Evolutionary conservation across 345 rosid genomes (phyloP), one percentile per base, ranked within the genome.

Genomic region (Populus tremula): DNA sequence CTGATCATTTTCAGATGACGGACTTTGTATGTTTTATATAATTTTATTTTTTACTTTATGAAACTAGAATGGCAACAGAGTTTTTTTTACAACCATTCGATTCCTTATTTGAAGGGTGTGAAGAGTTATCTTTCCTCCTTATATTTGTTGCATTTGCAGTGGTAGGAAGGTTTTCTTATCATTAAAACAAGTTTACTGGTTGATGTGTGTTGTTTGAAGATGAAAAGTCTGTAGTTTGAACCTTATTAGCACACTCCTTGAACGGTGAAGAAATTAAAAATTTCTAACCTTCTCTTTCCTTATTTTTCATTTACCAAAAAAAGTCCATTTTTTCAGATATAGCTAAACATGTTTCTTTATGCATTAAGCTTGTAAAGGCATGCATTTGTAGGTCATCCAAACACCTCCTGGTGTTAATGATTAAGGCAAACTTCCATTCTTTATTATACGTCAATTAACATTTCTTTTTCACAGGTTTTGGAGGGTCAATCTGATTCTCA

Each of bases 401-500:
- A 68, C 63, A 25, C 49, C 8, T 1, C 21, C 35, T 75, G 65
- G 69, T 50, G 59, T 76, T 69, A n/a, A n/a, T 67, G 36, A 33
- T 11, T 11, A 63, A 39, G 21, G 27, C 10, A 5, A 33, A 45
- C 53, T 76, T 41, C 18, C 49, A 25, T 27, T 71, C 25, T 41
- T 39, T 27, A 5, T 50, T 2, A 62, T 38, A 6, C 53, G 21
- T 7, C 50, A 8, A 36, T n/a, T 80, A 64, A 36, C 29, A 56
- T 5, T 73, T 38, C 74, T 33, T 76, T 39, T 82, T 67, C 75
- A 8, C 72, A 91, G 95, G 88, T 87, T 70, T 84, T 84, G 75
- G 96, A 87, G 73, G 94, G 89, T 70, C 85, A 81, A 69, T 86
- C 86, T 17, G 87, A 87, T 69, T 81, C 73, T 77, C 89, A 82